Evolutionary conservation across 1,284 basidiomycete species (phyloP), one percentile per base, ranked within the genome.

Genomic region (Rhodotorula sp.): DNA sequence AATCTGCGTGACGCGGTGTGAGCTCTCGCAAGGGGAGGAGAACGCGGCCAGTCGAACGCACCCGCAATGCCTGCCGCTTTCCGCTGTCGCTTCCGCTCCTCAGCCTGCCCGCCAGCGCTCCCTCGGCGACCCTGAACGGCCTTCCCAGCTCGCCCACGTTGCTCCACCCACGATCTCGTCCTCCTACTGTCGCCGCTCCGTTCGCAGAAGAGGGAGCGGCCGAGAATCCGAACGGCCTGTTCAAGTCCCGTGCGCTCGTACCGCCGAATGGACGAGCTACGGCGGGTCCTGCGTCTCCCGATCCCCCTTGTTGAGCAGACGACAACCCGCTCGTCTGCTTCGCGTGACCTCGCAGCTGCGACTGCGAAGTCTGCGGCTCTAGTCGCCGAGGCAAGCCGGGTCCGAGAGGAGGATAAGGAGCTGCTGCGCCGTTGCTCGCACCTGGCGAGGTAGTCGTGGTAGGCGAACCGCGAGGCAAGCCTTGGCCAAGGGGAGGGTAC

Each of bases 91-190:
- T 49, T 32, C 58, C 64, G 5, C 58, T 53, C 34, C 54, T 27
- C 27, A 46, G 27, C 52, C 59, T 59, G 27, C 22, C 30, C 48
- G 10, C 62, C 53, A 58, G 44, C 53, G 13, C 48, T 55, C 46
- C 51, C 29, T 17, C 36, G 49, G 49, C 49, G n/a, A 24, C 34
- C 29, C 39, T 15, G 29, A 54, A 34, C 10, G 22, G 34, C 66
- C 51, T 34, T 19, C 55, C 32, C 20, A 54, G 27, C 32, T 36
- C 36, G 10, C 49, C 52, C 11, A 60, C 59, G 1, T 53, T 55
- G 51, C 64, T 72, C 71, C 24, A 51, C 8, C 58, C 67, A 13
- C 62, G 58, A 13, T 49, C 70, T 39, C 47, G 46, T 39, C 51
- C 64, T n/a, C 36, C 62, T 22, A 9, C n/a, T 10, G 30, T 30